Evolutionary conservation across 2,329 filamentous ascomycete species (phyloP).

Genomic region (Dothideomycetes sp.): DNA sequence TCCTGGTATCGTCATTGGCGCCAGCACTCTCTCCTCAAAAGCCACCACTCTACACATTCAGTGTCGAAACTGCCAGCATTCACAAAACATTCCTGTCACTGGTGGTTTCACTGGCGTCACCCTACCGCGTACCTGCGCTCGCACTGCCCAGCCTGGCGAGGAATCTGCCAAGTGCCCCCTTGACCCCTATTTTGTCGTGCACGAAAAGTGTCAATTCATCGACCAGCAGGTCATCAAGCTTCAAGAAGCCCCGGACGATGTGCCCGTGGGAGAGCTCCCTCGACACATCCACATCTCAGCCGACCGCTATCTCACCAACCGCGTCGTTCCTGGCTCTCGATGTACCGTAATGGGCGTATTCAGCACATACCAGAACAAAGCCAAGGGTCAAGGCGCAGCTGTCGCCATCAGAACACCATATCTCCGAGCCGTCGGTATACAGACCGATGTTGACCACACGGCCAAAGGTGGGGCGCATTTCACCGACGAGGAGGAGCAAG

Average conservation of each 20-base stretch:
- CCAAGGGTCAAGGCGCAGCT: conserved; percentile 67
- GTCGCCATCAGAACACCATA: conserved; percentile 96
- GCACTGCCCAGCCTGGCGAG: conserved; percentile 46
- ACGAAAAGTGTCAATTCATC: conserved; percentile 89
- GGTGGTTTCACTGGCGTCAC: conserved; percentile 83
- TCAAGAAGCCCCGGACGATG: conserved; percentile 93
- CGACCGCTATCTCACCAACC: conserved; percentile 91
- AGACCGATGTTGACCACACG: conserved; percentile 80
- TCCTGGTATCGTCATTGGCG: conserved; percentile 93
- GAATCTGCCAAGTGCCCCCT: conserved; percentile 67
- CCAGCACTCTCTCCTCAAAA: conserved; percentile 93
- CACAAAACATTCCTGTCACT: conserved; percentile 58
- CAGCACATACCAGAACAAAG: conserved; percentile 87
- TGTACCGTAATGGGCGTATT: conserved; percentile 96
- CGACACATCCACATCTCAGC: conserved; percentile 91
- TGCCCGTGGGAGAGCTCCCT: conserved; percentile 90
- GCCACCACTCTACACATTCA: conserved; percentile 77
- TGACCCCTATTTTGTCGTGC: conserved; percentile 90
- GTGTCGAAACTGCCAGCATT: conserved; percentile 74
- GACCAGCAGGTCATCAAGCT: conserved; percentile 98
- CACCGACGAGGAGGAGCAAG: conserved; percentile 92
- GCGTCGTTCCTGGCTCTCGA: conserved; percentile 86
- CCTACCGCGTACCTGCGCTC: conserved; percentile 67
- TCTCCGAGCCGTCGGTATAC: conserved; percentile 82
- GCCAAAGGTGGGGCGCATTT: conserved; percentile 71